Evolutionary conservation across 139 green algal genomes (phyloP), one percentile per base, ranked within the genome.

Genomic region (Haematococcus lacustris): DNA sequence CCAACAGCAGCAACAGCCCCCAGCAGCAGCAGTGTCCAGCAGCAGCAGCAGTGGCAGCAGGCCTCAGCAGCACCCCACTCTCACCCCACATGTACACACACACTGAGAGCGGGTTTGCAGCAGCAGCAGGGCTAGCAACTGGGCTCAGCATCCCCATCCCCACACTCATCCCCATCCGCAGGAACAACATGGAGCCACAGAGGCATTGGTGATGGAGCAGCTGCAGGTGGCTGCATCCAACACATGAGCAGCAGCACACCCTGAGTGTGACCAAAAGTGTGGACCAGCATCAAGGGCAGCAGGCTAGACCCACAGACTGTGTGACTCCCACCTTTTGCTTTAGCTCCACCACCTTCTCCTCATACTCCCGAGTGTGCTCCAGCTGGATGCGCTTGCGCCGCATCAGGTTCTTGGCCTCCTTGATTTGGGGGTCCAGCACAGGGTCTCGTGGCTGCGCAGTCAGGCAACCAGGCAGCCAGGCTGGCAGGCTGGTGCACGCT

Each of bases 371-470:
- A 23, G 72, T 65, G 28, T 92, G 83, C 73, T 89, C 85, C 64
- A 80, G 69, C 85, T 94, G 86, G 53, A 93, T 74, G 32, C 77
- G 76, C 74, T 93, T 94, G 66, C 90, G 83, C 6, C 82, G 71
- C 68, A 82, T 80, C 35, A 87, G 62, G 77, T 92, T 91, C 51
- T 79, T 74, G 3, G 71, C 73, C 78, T 91, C 84, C n/a, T 71
- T 65, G 5, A 75, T 40, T 47, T 86, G 76, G 3, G 82, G 86
- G 72, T 91, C 86, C 32, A 74, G 68, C 67, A 78, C 81, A 51
- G 76, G 71, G 71, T 89, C 82, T 3, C 77, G 72, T 32, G 83
- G 75, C 76, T 85, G 81, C 35, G 53, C n/a, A 23, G 6, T 57
- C 13, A 43, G 32, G 38, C 13, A n/a, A 63, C 28, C 30, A 43